phyloP scores from a whole-genome alignment of 345 rosid species.

The Salix dunnii region DNA sequence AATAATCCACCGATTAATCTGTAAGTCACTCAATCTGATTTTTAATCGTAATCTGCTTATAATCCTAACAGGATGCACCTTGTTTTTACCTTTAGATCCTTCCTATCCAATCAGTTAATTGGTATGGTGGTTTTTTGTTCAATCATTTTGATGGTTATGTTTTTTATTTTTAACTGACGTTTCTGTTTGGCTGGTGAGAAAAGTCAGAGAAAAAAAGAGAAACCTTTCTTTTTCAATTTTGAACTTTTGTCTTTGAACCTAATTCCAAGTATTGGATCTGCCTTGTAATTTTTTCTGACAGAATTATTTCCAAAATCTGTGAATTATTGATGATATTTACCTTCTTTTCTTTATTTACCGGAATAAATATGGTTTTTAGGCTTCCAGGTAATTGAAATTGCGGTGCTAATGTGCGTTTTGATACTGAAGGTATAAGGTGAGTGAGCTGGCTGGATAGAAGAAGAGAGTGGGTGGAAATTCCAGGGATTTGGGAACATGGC shows the following conservation, averaged over 20 bases:
- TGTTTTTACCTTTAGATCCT: not conserved
- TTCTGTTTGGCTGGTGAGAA: not conserved
- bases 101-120: too few species aligned
- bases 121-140: too few species aligned
- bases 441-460: constrained; percentile 33
- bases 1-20: not conserved
- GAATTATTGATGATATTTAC: too few species aligned
- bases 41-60: not conserved
- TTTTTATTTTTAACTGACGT: not conserved
- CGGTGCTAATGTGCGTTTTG: constrained; percentile 12
- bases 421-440: constrained; percentile 21
- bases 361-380: not conserved
- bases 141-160: too few species aligned
- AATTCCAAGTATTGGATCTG: too few species aligned
- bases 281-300: too few species aligned
- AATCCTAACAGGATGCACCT: not conserved
- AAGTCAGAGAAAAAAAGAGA: too few species aligned
- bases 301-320: too few species aligned
- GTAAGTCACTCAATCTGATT: constrained; percentile 16
- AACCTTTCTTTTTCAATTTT: too few species aligned
- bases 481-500: constrained; percentile 47
- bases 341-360: not conserved
- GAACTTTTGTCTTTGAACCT: not conserved
- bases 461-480: constrained; percentile 2
- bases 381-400: not conserved